These are phyloP conservation scores for Prasinococcaceae sp. DNA, from an alignment of 139 green algal species.

Conservation along the genomic window DNA sequence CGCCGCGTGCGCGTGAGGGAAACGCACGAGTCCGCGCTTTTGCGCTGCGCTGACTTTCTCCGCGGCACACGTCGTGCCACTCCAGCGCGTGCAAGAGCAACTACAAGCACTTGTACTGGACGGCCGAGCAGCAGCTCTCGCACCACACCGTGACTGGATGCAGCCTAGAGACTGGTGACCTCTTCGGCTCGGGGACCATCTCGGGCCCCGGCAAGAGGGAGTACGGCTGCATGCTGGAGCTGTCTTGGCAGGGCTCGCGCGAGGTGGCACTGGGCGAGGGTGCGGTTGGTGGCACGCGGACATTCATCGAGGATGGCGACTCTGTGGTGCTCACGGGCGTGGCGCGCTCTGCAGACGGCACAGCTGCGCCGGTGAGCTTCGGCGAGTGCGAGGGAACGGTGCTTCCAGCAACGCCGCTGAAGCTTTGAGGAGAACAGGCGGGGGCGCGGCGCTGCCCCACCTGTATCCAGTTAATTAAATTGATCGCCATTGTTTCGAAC, in stretches of 20 bases:
- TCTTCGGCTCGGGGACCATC: slow-evolving; percentile 79
- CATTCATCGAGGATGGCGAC: slow-evolving; percentile 66
- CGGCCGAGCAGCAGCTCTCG: slow-evolving; percentile 74
- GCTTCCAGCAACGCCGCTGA: too few species aligned
- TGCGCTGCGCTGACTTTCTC: neutral
- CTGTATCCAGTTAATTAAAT: too few species aligned
- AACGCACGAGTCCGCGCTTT: neutral
- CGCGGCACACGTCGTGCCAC: neutral
- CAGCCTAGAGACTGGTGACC: slow-evolving; percentile 65
- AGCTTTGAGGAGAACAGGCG: too few species aligned
- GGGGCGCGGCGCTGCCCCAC: too few species aligned
- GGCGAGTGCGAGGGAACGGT: too few species aligned
- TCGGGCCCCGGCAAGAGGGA: slow-evolving; percentile 27
- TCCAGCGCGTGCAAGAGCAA: slow-evolving; percentile 32
- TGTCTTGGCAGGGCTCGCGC: slow-evolving; percentile 34
- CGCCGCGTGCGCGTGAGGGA: neutral
- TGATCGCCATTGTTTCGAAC: too few species aligned
- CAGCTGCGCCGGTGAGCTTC: too few species aligned
- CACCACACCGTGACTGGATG: slow-evolving; percentile 83
- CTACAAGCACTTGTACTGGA: slow-evolving; percentile 70
- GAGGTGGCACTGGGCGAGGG: slow-evolving; percentile 24
- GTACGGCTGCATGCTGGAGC: slow-evolving; percentile 49
- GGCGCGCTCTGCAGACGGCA: too few species aligned
- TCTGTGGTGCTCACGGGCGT: slow-evolving; percentile 53
- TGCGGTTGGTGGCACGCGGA: slow-evolving; percentile 24